phyloP scores from a whole-genome alignment of 225 moss, liverwort and hornwort species.

The Pleurozium schreberi region DNA sequence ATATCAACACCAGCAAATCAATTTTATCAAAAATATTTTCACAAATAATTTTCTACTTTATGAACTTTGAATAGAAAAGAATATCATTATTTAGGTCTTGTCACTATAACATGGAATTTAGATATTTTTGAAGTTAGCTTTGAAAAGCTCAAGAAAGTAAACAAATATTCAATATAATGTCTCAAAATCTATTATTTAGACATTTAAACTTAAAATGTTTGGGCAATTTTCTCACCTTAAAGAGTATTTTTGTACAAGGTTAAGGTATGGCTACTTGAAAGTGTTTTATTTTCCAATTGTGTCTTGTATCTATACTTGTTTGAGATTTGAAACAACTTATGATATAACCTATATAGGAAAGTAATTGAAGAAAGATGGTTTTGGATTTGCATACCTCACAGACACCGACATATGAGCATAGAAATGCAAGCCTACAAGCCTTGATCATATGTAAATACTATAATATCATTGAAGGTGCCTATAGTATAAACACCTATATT shows the following conservation, averaged over 20 bases:
- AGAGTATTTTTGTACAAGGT: neutral
- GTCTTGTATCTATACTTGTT: no score
- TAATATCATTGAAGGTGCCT: no score
- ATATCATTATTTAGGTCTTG: neutral
- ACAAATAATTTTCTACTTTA: no score
- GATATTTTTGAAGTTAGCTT: neutral
- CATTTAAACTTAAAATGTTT: neutral
- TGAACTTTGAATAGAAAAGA: neutral
- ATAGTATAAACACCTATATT: no score
- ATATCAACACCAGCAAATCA: neutral
- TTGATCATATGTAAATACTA: no score
- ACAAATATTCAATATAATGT: fast-evolving
- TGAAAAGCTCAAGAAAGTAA: neutral
- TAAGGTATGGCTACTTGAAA: neutral
- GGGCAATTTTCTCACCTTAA: neutral
- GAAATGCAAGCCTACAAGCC: no score
- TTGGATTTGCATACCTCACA: neutral
- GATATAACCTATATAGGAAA: neutral
- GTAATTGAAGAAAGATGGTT: neutral
- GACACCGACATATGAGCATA: no score
- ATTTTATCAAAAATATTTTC: neutral
- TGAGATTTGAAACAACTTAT: neutral
- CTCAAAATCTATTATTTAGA: neutral
- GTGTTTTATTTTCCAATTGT: neutral
- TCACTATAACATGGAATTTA: neutral